Evolutionary conservation across 1,284 basidiomycete species (phyloP).

Genomic region (Neonothopanus nambi): DNA sequence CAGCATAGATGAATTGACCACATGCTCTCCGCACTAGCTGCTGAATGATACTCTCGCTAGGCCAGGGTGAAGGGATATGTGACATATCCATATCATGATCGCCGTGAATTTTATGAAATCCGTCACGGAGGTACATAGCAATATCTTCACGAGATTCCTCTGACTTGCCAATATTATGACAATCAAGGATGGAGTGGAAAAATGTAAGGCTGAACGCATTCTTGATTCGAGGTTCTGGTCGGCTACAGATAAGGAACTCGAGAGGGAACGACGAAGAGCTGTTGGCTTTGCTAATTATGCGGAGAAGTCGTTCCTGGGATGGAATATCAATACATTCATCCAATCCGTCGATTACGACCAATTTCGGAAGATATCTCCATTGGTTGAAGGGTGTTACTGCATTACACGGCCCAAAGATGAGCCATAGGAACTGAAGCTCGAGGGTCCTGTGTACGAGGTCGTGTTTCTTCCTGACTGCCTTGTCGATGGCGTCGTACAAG

Average conservation of each 20-base stretch:
- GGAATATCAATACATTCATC: constrained; percentile 27
- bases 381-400: not conserved
- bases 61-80: constrained; percentile 19
- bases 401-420: constrained; percentile 8
- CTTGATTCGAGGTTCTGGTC: constrained; percentile 27
- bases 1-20: constrained; percentile 28
- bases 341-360: constrained; percentile 27
- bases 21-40: constrained; percentile 23
- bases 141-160: constrained; percentile 3
- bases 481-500: not conserved
- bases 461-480: not conserved
- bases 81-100: not conserved
- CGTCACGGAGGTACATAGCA: not conserved
- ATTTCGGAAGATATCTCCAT: not conserved
- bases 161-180: not conserved
- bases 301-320: constrained; percentile 27
- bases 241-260: constrained; percentile 27
- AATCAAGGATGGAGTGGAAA: not conserved
- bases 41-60: constrained; percentile 18
- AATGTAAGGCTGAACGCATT: constrained; percentile 16
- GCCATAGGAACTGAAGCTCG: constrained; percentile 8
- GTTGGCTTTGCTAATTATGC: constrained; percentile 26
- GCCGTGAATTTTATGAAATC: not conserved
- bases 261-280: constrained; percentile 20
- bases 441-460: not conserved